Evolutionary conservation across 2,329 filamentous ascomycete species (phyloP), one percentile per base, ranked within the genome.

Genomic region (Pestalotiopsis sp.): DNA sequence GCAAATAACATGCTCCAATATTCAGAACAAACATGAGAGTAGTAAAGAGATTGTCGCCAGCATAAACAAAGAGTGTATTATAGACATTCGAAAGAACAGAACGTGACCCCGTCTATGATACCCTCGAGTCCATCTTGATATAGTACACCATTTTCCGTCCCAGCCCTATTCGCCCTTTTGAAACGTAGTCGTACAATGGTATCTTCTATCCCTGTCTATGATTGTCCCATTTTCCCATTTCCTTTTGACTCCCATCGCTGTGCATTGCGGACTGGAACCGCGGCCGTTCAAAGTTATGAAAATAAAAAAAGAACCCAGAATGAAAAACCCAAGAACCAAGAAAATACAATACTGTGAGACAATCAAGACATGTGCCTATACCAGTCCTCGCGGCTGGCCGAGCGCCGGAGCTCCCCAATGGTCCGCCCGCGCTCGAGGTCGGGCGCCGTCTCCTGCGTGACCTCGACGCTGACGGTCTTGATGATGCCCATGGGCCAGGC

Each of bases 381-480:
- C 72, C 72, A 74, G 49, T 71, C 39, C 60, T 72, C 58, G 57
- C 71, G 69, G 14, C 62, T 60, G 56, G 68, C 69, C 2, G 23
- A 59, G 9, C 69, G 64, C 14, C 68, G 64, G 58, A 57, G 65
- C 9, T 70, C 61, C 17, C 67, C 65, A 6, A 67, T 68, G 27
- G 71, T 65, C 25, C 69, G 49, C 2, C 67, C 71, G 36, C 69
- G 69, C 11, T 73, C 69, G 14, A 76, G 36, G 27, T 78, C 72
- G 20, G 73, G 68, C 56, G 75, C 76, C 56, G 76, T 73, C 72
- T 81, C 79, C 69, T 80, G 75, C 4, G 77, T 70, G 2, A 81
- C 77, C 70, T 80, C 76, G 13, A 81, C 77, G 57, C 77, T 79
- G 27, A 81, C 79, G 2, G 79, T 80, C 73, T 81, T 81, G 71